Percentiles rank a stretch among this genome's conserved stretches.
Conservation (phyloP, 306 rosid species). For the Begonia loranthoides region DNA sequence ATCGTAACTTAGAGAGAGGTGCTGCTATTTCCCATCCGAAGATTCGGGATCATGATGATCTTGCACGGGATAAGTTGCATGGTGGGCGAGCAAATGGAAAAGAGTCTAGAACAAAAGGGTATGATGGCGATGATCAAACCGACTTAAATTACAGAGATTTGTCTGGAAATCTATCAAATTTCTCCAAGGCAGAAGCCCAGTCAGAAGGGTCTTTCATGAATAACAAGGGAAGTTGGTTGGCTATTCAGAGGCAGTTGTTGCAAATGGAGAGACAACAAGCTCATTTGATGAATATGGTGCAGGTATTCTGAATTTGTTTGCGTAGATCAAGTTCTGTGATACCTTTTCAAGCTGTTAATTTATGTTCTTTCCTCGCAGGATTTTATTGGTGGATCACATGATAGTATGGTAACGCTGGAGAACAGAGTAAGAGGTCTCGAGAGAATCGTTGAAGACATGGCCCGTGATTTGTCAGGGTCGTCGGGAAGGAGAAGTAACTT, state of each 20-base stretch:
- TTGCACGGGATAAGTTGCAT: conserved; percentile 35
- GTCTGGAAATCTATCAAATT: conserved; percentile 49
- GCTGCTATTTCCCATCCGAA: conserved; percentile 27
- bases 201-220: conserved; percentile 61
- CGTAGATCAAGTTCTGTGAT: conserved; percentile 10
- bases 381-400: conserved; percentile 98
- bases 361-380: conserved; percentile 45
- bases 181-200: conserved; percentile 68
- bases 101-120: conserved; percentile 47
- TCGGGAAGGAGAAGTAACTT: conserved; percentile 81
- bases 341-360: conserved; percentile 10
- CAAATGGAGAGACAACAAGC: conserved; percentile 94
- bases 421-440: conserved; percentile 95
- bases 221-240: conserved; percentile 90
- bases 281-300: conserved; percentile 97
- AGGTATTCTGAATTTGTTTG: conserved; percentile 33
- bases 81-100: conserved; percentile 57
- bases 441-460: conserved; percentile 96
- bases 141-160: conserved; percentile 55
- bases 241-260: conserved; percentile 81
- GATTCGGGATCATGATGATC: conserved; percentile 38
- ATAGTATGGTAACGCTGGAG: conserved; percentile 89
- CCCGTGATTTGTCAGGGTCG: conserved; percentile 73
- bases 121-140: conserved; percentile 41
- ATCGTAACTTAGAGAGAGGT: conserved; percentile 43